Evolutionary conservation across 2,329 filamentous ascomycete species (phyloP), one percentile per base, ranked within the genome.

Genomic region (Salinomyces thailandicus): DNA sequence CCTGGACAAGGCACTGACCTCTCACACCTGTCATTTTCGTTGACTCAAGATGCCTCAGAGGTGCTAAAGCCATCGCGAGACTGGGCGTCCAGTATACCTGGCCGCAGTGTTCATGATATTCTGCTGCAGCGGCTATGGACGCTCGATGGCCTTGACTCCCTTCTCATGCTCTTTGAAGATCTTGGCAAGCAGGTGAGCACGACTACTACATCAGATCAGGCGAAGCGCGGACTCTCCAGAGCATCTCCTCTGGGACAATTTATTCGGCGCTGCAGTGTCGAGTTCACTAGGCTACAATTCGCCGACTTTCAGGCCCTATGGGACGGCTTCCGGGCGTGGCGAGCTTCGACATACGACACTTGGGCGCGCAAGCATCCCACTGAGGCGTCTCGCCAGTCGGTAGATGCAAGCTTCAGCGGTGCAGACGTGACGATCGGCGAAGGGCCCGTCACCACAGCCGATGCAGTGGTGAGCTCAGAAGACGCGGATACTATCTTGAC

Each of bases 221-320:
- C 15, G 29, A 13, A 11, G 22, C 17, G 3, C 5, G 19, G 14
- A 8, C 11, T 93, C 15, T 75, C 81, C 2, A 71, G 74, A 16
- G 81, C 76, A 34, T 93, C 85, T 1, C 85, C 87, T 0, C 68
- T 95, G 22, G 91, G 87, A 1, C 71, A 73, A 5, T 93, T 93
- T 54, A 71, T 95, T 12, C 74, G 87, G 35, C 73, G 81, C 50
- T 73, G 82, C 3, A 72, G 77, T 47, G 64, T 93, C 2, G 89
- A 96, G 60, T 93, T 87, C 53, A 76, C 77, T 1, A 68, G 82
- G 30, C 62, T 96, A 22, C 78, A 79, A 31, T 95, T 96, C 50
- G 73, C 85, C 38, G 83, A 93, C 55, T 73, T 77, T 1, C 70
- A 82, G 29, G 74, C 75, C 38, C 64, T 98, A 4, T 96, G 91